Evolutionary conservation across 352 stramenopile genomes (phyloP).

Genomic region (Phytophthora colocasiae): DNA sequence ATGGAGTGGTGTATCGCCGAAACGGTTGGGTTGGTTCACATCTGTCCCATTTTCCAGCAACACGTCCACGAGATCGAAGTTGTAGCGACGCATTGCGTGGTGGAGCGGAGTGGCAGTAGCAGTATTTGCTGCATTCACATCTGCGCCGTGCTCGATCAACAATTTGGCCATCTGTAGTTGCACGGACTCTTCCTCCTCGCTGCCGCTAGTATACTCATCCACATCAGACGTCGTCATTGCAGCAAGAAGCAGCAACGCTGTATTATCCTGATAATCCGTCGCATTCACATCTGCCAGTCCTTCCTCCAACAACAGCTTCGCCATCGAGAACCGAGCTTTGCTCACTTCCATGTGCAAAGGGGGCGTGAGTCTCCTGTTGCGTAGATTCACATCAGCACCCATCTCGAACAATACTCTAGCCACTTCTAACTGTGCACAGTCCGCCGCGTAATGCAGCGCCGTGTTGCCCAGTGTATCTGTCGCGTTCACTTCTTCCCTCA

Average conservation of each 20-base stretch:
- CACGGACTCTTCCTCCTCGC: conserved; percentile 27
- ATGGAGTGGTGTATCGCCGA: conserved; percentile 44
- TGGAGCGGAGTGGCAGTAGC: conserved; percentile 32
- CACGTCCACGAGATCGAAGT: conserved; percentile 41
- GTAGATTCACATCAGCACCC: conserved; percentile 34
- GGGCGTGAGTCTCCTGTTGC: conserved; percentile 22
- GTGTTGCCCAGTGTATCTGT: conserved; percentile 39
- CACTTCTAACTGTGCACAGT: conserved; percentile 25
- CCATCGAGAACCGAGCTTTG: conserved; percentile 33
- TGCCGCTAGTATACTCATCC: conserved; percentile 34
- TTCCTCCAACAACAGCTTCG: conserved; percentile 34
- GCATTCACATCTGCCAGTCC: conserved; percentile 36
- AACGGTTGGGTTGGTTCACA: conserved; percentile 39
- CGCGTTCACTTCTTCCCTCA: conserved; percentile 33
- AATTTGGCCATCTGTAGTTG: conserved; percentile 35
- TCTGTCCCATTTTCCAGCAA: conserved; percentile 37
- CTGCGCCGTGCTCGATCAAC: conserved; percentile 33
- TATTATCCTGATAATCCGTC: conserved; percentile 38
- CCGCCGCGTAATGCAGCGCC: conserved; percentile 43
- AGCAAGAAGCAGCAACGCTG: conserved; percentile 32
- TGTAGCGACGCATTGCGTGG: conserved; percentile 40
- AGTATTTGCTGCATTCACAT: conserved; percentile 37
- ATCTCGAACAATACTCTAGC: conserved; percentile 20
- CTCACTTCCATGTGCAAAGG: conserved; percentile 38
- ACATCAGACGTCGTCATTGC: conserved; percentile 37